Evolutionary conservation across 1,284 basidiomycete genomes (phyloP).

Genomic region (Ceratobasidium theobromae): DNA sequence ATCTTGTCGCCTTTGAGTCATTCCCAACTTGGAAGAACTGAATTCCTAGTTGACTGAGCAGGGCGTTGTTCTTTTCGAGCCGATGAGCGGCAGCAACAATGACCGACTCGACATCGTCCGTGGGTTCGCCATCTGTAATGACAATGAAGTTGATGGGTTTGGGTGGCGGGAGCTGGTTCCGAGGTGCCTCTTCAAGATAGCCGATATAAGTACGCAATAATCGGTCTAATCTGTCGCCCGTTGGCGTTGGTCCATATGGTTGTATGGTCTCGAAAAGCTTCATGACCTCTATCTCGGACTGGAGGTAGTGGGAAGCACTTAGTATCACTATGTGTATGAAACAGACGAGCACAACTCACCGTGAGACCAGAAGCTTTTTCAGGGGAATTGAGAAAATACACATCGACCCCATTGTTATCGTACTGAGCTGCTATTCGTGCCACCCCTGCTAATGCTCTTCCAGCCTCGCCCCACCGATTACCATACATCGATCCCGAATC

Average conservation of each 20-base stretch:
- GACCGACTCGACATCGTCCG: slow-evolving; percentile 42
- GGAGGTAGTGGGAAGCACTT: too few relatives aligned
- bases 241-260: slow-evolving; percentile 53
- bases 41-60: slow-evolving; percentile 49
- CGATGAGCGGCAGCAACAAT: slow-evolving; percentile 41
- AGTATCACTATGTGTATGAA: neutral
- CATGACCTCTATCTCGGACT: slow-evolving; percentile 40
- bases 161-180: too few relatives aligned
- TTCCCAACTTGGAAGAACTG: slow-evolving; percentile 65
- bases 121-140: slow-evolving; percentile 61
- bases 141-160: too few relatives aligned
- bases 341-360: slow-evolving; percentile 15
- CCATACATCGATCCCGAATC: slow-evolving; percentile 59
- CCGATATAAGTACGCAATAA: slow-evolving; percentile 52
- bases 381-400: slow-evolving; percentile 52
- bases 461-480: slow-evolving; percentile 52
- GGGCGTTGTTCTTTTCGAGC: slow-evolving; percentile 41
- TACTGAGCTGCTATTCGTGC: slow-evolving; percentile 50
- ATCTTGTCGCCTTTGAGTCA: slow-evolving; percentile 49
- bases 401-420: slow-evolving; percentile 54
- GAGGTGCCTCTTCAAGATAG: too few relatives aligned
- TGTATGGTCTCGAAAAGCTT: slow-evolving; percentile 49
- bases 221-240: slow-evolving; percentile 52
- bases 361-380: slow-evolving; percentile 18
- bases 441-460: slow-evolving; percentile 48